Percentiles rank a stretch among this genome's conserved stretches.
phyloP scores from a whole-genome alignment of 2,329 filamentous ascomycete species.

The Aspergillus floridensis region DNA sequence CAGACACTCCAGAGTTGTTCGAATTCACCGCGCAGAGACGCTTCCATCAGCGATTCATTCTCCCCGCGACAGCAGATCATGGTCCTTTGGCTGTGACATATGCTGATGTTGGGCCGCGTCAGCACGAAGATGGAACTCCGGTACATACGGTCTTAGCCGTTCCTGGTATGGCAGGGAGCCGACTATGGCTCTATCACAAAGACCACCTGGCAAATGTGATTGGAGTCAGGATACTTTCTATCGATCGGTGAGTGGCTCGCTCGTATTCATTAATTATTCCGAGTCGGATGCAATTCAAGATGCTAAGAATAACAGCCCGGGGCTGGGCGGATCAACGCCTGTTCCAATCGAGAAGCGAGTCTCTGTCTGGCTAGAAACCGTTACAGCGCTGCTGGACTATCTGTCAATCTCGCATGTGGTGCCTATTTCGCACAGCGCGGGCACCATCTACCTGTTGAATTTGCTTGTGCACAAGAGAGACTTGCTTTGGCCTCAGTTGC shows the following conservation, averaged over 20 bases:
- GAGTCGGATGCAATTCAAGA: no score
- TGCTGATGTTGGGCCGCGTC: background rate
- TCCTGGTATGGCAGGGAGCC: background rate
- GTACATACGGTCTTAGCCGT: background rate
- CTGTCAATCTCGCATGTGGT: background rate
- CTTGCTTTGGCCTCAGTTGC: background rate
- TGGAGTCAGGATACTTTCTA: background rate
- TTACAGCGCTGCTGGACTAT: background rate
- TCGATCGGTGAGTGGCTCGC: background rate
- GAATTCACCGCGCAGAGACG: background rate
- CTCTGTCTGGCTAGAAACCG: background rate
- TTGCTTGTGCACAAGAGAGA: background rate
- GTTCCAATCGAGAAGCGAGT: background rate
- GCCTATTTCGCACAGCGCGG: background rate
- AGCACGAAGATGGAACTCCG: background rate
- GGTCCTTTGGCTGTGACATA: background rate
- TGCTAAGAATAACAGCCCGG: background rate
- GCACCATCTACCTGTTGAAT: constrained; percentile 1
- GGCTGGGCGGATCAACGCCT: background rate
- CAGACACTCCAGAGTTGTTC: background rate
- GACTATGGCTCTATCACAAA: background rate
- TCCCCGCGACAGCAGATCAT: background rate
- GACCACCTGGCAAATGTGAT: background rate
- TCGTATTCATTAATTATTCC: background rate
- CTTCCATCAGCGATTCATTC: background rate